Evolutionary conservation across 805 yeast genomes (phyloP).

Genomic region (Yarrowia sp.): DNA sequence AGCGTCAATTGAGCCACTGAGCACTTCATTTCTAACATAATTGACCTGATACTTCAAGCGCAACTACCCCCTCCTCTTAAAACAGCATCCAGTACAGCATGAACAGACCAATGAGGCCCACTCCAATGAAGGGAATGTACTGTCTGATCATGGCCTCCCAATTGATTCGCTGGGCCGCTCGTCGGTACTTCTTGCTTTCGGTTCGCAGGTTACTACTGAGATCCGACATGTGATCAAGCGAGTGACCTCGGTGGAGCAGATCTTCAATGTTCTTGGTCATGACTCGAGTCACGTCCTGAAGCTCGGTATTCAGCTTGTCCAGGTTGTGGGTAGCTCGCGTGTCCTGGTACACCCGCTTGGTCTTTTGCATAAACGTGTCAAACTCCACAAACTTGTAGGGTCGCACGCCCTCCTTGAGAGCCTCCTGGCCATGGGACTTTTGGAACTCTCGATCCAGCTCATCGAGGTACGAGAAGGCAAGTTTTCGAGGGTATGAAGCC

Average conservation of each 20-base stretch:
- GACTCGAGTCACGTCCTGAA: constrained; percentile 91
- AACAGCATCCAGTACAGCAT: constrained; percentile 83
- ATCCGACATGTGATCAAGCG: constrained; percentile 86
- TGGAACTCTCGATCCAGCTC: constrained; percentile 84
- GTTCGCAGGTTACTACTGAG: constrained; percentile 78
- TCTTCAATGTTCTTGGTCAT: constrained; percentile 98
- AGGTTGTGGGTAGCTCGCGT: constrained; percentile 87
- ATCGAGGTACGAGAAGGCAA: constrained; percentile 84
- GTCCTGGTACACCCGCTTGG: constrained; percentile 88
- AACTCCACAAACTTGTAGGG: constrained; percentile 91
- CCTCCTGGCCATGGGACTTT: constrained; percentile 78
- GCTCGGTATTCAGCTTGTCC: constrained; percentile 83
- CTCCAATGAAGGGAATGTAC: constrained; percentile 84
- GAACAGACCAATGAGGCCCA: constrained; percentile 71
- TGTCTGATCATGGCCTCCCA: constrained; percentile 86
- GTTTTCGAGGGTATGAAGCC: constrained; percentile 79
- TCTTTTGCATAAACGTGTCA: constrained; percentile 72
- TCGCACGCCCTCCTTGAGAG: constrained; percentile 65
- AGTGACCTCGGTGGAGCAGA: constrained; percentile 91
- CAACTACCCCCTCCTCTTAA: constrained; percentile 44
- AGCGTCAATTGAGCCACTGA: too few relatives aligned
- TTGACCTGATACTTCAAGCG: too few relatives aligned
- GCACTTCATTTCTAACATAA: too few relatives aligned
- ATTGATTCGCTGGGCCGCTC: constrained; percentile 89
- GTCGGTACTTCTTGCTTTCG: constrained; percentile 85